phyloP scores from a whole-genome alignment of 2,329 filamentous ascomycete species.

The Lecanosticta acicola region DNA sequence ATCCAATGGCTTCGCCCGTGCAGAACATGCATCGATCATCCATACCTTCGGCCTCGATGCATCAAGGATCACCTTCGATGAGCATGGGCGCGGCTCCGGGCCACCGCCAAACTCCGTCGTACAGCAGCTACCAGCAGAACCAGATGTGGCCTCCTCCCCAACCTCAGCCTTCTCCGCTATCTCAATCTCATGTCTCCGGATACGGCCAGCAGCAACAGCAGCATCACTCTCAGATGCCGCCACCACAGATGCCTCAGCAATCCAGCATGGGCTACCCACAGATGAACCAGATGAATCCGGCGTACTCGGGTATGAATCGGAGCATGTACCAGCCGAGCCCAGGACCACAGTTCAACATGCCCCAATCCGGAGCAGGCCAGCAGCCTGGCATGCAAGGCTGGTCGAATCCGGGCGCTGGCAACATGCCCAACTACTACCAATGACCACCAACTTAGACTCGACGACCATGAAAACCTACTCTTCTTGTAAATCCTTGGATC shows the following conservation, averaged over 20 bases:
- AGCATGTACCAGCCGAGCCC: constrained; percentile 47
- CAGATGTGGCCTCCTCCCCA: constrained; percentile 48
- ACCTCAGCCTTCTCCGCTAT: constrained; percentile 45
- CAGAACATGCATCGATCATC: constrained; percentile 58
- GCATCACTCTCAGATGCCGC: constrained; percentile 47
- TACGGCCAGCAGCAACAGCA: constrained; percentile 42
- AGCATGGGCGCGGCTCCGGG: constrained; percentile 35
- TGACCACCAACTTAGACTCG: neutral
- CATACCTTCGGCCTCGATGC: constrained; percentile 52
- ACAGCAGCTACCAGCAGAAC: constrained; percentile 39
- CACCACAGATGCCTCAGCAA: constrained; percentile 45
- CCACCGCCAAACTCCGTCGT: constrained; percentile 41
- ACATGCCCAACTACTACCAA: constrained; percentile 34
- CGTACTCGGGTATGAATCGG: constrained; percentile 44
- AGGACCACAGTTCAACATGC: constrained; percentile 38
- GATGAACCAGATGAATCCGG: constrained; percentile 42
- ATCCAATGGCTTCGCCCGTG: constrained; percentile 67
- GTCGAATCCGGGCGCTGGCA: constrained; percentile 39
- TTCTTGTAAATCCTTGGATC: constrained; percentile 19
- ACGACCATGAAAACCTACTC: constrained; percentile 1
- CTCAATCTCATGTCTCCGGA: constrained; percentile 43
- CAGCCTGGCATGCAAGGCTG: constrained; percentile 51
- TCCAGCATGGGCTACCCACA: constrained; percentile 41
- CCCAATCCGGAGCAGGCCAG: constrained; percentile 36
- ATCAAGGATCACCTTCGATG: constrained; percentile 59